Evolutionary conservation across 2,329 filamentous ascomycete species (phyloP).

Genomic region (Fusarium udum): DNA sequence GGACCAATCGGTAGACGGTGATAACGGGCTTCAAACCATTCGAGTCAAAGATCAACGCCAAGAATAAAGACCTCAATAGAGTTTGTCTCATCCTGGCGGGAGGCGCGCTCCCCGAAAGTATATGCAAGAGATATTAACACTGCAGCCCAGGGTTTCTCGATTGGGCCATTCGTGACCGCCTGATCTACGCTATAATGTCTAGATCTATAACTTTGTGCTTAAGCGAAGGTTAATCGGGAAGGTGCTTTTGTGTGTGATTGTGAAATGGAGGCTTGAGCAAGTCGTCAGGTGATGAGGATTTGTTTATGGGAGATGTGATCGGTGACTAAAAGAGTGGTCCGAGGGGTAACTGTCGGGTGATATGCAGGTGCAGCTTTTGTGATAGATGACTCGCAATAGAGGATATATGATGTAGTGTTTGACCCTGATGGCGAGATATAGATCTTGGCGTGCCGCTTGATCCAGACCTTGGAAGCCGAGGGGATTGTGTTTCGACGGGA

Average conservation of each 20-base stretch:
- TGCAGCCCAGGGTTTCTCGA: neutral
- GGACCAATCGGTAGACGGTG: neutral
- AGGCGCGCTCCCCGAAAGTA: neutral
- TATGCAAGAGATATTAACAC: neutral
- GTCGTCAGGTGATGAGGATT: neutral
- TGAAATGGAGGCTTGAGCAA: neutral
- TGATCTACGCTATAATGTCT: neutral
- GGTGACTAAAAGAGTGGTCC: neutral
- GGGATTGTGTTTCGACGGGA: neutral
- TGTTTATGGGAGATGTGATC: neutral
- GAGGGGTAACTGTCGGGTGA: neutral
- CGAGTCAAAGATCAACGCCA: neutral
- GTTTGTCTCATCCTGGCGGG: neutral
- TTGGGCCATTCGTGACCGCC: neutral
- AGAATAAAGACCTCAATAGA: neutral
- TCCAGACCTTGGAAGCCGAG: neutral
- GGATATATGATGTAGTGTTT: neutral
- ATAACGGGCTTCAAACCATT: neutral
- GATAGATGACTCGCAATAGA: neutral
- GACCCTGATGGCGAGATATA: neutral
- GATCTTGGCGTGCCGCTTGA: neutral
- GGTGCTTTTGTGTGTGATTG: neutral
- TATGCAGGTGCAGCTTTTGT: neutral
- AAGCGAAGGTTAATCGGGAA: conserved; percentile 3
- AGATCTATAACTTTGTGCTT: neutral